Conservation (phyloP, 2,329 filamentous ascomycete genomes). For the Claviceps pazoutovae region DNA sequence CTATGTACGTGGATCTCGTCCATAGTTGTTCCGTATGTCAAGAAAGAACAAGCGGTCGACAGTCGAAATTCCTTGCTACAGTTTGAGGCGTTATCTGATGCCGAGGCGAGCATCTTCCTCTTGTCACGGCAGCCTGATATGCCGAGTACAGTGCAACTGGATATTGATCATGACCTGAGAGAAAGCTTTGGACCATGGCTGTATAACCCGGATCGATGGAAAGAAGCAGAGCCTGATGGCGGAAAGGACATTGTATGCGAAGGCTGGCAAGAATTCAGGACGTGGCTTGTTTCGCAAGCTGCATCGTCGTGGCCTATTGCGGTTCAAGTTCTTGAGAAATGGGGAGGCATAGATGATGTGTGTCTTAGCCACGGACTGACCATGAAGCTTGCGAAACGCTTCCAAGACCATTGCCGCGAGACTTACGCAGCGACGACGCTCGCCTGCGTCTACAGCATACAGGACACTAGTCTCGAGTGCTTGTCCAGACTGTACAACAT, state of each 20-base stretch:
- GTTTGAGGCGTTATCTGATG: slow-evolving; percentile 49
- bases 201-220: slow-evolving; percentile 48
- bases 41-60: slow-evolving; percentile 59
- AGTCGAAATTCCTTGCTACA: slow-evolving; percentile 42
- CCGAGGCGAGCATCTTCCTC: slow-evolving; percentile 44
- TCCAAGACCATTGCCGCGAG: slow-evolving; percentile 43
- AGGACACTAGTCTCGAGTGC: slow-evolving; percentile 42
- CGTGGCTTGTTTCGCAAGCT: slow-evolving; percentile 52
- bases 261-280: slow-evolving; percentile 56
- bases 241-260: slow-evolving; percentile 25
- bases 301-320: slow-evolving; percentile 46
- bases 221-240: slow-evolving; percentile 4
- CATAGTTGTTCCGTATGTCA: slow-evolving; percentile 51
- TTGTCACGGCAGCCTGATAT: slow-evolving; percentile 43
- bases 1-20: slow-evolving; percentile 57
- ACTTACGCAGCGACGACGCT: slow-evolving; percentile 55
- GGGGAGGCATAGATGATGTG: slow-evolving; percentile 59
- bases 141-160: slow-evolving; percentile 22
- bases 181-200: slow-evolving; percentile 63
- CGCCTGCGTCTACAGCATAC: slow-evolving; percentile 53
- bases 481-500: slow-evolving; percentile 48
- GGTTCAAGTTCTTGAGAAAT: slow-evolving; percentile 51
- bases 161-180: slow-evolving; percentile 50
- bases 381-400: slow-evolving; percentile 44
- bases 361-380: slow-evolving; percentile 49